Base-by-base conservation (phyloP, 805 yeast species). In the Wickerhamiella qilinensis region DNA sequence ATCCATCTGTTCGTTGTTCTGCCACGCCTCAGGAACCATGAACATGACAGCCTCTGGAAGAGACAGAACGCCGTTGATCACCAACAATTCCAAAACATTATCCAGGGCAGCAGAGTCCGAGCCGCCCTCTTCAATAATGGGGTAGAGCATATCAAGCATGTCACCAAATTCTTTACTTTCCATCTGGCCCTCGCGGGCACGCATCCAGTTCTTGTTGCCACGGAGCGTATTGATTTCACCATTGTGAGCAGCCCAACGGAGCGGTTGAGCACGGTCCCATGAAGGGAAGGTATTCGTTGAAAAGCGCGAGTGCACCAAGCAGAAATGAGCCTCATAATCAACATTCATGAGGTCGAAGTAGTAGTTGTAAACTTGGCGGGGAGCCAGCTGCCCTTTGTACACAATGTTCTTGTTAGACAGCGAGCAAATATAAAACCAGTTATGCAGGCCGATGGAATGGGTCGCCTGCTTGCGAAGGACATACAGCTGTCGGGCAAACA, bases 211-310 rank as follows among this genome's bases (percentile, higher is more conserved):
- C 63, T 88, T 91, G 72, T 88, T 88, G 50, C 98, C 98, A 60
- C 97, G 74, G 55, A 88, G 65, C 30, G 98, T 88, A 63, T 88
- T 88, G 60, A 88, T 91, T 63, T 88, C 98, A 69, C 98, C 98
- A 59, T 88, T 88, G 64, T 88, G 98, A 30, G 98, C 98, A 24
- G 94, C 83, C 79, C 93, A 78, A 60, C 97, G 71, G 54, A 88
- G 69, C 36, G 98, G 98, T 63, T 88, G 98, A 19, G 98, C 97
- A 62, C 98, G 75, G 63, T 91, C 98, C 98, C 98, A 88, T n/a
- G 95, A 84, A 35, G 98, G 98, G 74, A 88, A 88, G 36, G 98
- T 88, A 62, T 88, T 88, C 24, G 98, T 88, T 41, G 96, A 85
- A 69, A 88, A 88, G 58, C 98, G 75, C 19, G 97, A 86, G 65